Evolutionary conservation across 495 filamentous ascomycete species (phyloP), one percentile per base, ranked within the genome.

Genomic region (Pyrenula massariospora): DNA sequence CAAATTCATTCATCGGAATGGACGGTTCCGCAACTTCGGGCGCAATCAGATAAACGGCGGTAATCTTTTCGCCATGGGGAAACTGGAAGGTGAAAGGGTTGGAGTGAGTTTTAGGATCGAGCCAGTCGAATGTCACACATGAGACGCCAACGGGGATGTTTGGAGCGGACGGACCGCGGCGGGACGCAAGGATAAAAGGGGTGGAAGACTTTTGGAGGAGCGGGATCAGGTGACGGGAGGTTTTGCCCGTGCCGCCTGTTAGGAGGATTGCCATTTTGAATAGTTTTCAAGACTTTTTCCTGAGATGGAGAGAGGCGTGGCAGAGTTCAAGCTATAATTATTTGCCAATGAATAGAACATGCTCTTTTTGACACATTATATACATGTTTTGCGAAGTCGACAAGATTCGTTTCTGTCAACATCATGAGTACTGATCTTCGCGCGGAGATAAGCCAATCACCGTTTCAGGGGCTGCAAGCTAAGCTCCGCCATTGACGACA

Each of bases 111-210:
- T 59, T 24, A 22, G 57, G 23, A 64, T 81, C 68, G 49, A 65
- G 20, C 73, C 75, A 80, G 68, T 79, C 70, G 57, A 80, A 80
- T 24, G 62, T 61, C 19, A 75, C 68, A n/a, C n/a, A n/a, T n/a
- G n/a, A n/a, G 51, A 63, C 2, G 49, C 19, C 19, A 21, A 20
- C 3, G n/a, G 48, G 50, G 5, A 52, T 3, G 19, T 12, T 48
- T 15, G 56, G 58, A 2, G 68, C 55, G 0, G 60, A 42, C n/a
- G n/a, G n/a, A n/a, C n/a, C n/a, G 23, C 58, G 66, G 5, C 71
- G 70, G 2, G 76, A 78, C 12, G 75, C 76, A 2, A 71, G 54
- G 11, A 78, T 58, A 50, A 65, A 57, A n/a, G 66, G 66, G 48
- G 67, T 54, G 36, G 48, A 42, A 24, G 60, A 52, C 12, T 58